These are phyloP conservation scores for Catharanthus roseus DNA, from an alignment of 257 asterid genomes.

Conservation along the genomic window DNA sequence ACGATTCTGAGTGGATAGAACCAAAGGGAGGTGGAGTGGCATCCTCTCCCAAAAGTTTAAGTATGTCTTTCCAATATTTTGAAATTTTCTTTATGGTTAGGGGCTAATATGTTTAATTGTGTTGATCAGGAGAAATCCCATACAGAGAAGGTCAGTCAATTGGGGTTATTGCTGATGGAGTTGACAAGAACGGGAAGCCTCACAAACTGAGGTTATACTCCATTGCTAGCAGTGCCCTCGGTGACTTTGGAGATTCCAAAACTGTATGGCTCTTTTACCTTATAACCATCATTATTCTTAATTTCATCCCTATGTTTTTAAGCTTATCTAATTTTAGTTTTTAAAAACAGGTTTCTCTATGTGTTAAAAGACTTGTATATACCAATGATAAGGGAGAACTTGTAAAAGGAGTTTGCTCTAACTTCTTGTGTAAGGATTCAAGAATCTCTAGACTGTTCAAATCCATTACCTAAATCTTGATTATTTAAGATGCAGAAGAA, in stretches of 20 bases:
- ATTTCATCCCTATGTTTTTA: not conserved
- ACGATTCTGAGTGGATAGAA: too few species aligned
- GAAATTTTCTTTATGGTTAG: not conserved
- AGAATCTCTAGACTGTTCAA: slow-evolving; percentile 3
- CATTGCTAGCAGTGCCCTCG: slow-evolving; percentile 95
- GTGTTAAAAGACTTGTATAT: slow-evolving; percentile 89
- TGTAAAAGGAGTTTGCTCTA: slow-evolving; percentile 97
- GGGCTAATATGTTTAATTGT: slow-evolving; percentile 11
- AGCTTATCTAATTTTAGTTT: slow-evolving; percentile 6
- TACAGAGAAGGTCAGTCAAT: slow-evolving; percentile 97
- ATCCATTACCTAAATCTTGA: not conserved
- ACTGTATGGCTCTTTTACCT: slow-evolving; percentile 46
- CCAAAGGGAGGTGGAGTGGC: too few species aligned
- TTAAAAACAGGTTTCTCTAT: slow-evolving; percentile 71
- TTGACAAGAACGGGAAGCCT: slow-evolving; percentile 93
- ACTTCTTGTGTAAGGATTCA: slow-evolving; percentile 73
- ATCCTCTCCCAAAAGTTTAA: too few species aligned
- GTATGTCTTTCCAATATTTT: too few species aligned
- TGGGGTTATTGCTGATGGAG: slow-evolving; percentile 88
- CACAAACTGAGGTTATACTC: slow-evolving; percentile 92
- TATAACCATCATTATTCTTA: not conserved
- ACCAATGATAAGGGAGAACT: slow-evolving; percentile 79
- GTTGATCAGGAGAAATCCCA: slow-evolving; percentile 69
- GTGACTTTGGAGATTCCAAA: slow-evolving; percentile 96
- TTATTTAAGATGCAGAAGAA: not conserved